phyloP scores from a whole-genome alignment of 495 filamentous ascomycete genomes.

The Neurospora sp. region DNA sequence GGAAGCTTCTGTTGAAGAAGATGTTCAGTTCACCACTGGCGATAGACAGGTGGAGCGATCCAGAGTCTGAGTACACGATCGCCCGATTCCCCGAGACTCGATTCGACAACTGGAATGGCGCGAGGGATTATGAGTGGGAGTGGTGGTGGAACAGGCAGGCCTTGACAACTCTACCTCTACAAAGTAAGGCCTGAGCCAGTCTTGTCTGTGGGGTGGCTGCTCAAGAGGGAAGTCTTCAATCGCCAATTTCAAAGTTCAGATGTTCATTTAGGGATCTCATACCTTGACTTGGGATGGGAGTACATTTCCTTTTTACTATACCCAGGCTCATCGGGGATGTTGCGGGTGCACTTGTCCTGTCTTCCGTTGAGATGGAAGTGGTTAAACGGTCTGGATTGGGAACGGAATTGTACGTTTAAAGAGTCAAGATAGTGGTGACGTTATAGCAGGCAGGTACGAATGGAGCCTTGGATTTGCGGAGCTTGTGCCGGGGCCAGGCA shows the following conservation, averaged over 20 bases:
- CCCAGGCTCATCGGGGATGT: neutral
- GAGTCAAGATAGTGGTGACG: neutral
- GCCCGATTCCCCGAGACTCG: neutral
- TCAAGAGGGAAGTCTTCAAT: neutral
- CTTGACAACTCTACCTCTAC: neutral
- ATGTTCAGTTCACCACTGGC: neutral
- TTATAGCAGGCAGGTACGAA: neutral
- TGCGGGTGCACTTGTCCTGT: neutral
- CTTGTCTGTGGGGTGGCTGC: neutral
- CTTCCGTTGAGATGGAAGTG: neutral
- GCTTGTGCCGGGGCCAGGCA: neutral
- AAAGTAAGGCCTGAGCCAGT: neutral
- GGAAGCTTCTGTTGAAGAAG: neutral
- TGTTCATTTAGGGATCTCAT: neutral
- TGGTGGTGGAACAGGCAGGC: slow-evolving; percentile 19
- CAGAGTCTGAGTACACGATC: neutral
- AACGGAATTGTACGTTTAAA: neutral
- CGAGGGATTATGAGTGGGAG: slow-evolving; percentile 19
- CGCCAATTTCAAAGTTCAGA: neutral
- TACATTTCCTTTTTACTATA: neutral
- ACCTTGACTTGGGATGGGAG: neutral
- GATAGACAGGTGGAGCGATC: neutral
- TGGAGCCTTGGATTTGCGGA: neutral
- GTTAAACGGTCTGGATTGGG: neutral
- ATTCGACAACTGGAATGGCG: neutral